Evolutionary conservation across 768 basidiomycete species (phyloP), one percentile per base, ranked within the genome.

Genomic region (Psilocybe tampanensis): DNA sequence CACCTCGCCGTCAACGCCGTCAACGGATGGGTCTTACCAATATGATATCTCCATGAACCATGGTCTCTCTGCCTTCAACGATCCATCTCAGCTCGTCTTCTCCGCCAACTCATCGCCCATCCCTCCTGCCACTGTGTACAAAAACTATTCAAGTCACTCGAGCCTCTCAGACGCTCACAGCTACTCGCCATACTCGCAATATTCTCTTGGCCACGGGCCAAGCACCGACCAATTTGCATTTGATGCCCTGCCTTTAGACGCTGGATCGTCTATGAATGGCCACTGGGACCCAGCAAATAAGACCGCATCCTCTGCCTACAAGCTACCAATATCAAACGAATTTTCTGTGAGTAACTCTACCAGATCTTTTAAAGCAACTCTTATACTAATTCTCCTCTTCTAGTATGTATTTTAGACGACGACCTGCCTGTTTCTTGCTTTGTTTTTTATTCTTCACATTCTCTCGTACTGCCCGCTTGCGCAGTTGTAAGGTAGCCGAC

Each of bases 41-140:
- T 68, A 75, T 55, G 74, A 78, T 22, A 55, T 72, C 33, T 64
- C 69, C 7, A 68, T 74, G 63, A 70, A 68, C 54, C 67, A 72
- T 29, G 66, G 68, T 6, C 64, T 74, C 23, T 62, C 70, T 15
- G 64, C 66, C 29, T 70, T 70, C 58, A 47, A 67, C 17, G 74
- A 76, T 22, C 63, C 71, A 21, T 60, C 71, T 4, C 72, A 72
- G 58, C 64, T 66, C 42, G 60, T 64, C 11, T 68, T 65, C 56
- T 49, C 62, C 13, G 50, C 60, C 39, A 47, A 59, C 45, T 51
- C 63, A 26, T 44, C 64, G 24, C 60, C 54, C 43, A 54, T 62
- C 29, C 56, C 55, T 55, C 24, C 65, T 4, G 33, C 56, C 33
- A 59, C 41, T 22, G 34, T 61, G 15, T 69, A 67, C 60, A 67